A percentile compares a stretch with the other conserved stretches of the same genome.
phyloP scores from a whole-genome alignment of 2,329 filamentous ascomycete species.

The Lanzia echinophila region DNA sequence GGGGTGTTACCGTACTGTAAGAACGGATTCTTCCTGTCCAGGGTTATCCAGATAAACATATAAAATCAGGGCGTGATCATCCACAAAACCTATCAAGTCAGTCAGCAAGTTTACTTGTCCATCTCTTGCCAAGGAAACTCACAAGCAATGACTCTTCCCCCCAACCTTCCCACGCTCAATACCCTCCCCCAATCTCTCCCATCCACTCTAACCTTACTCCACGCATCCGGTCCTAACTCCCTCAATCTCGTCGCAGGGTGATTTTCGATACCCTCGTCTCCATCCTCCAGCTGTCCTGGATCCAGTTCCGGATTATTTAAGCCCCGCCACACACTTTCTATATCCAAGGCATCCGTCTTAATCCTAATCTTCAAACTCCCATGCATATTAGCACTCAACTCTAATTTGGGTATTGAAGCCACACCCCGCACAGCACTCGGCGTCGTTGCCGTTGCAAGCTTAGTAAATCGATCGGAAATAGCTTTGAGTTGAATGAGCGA shows the following conservation, averaged over 20 bases:
- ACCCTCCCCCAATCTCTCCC: slow-evolving; percentile 91
- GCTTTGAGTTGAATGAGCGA: slow-evolving; percentile 83
- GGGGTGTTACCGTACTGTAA: slow-evolving; percentile 55
- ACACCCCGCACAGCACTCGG: slow-evolving; percentile 17
- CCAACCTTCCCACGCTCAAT: slow-evolving; percentile 83
- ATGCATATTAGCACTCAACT: slow-evolving; percentile 91
- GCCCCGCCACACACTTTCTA: slow-evolving; percentile 78
- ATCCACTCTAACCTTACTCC: slow-evolving; percentile 87
- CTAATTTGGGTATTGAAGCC: slow-evolving; percentile 57
- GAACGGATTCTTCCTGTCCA: slow-evolving; percentile 61
- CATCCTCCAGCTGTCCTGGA: slow-evolving; percentile 61
- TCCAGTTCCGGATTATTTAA: slow-evolving; percentile 85
- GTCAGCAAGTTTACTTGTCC: slow-evolving; percentile 15
- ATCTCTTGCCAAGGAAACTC: slow-evolving; percentile 28
- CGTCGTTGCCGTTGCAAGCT: slow-evolving; percentile 55
- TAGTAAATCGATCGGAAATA: slow-evolving; percentile 93
- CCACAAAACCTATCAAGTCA: slow-evolving; percentile 52
- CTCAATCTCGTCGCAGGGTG: slow-evolving; percentile 78
- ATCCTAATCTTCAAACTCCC: slow-evolving; percentile 76
- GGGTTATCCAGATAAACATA: slow-evolving; percentile 76
- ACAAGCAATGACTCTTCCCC: slow-evolving; percentile 90
- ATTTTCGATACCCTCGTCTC: slow-evolving; percentile 60
- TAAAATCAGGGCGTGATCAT: slow-evolving; percentile 73
- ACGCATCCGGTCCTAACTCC: slow-evolving; percentile 69
- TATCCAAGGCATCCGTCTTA: slow-evolving; percentile 74